Evolutionary conservation across 148 eudicot species (phyloP).

Genomic region (Fagopyrum tataricum): DNA sequence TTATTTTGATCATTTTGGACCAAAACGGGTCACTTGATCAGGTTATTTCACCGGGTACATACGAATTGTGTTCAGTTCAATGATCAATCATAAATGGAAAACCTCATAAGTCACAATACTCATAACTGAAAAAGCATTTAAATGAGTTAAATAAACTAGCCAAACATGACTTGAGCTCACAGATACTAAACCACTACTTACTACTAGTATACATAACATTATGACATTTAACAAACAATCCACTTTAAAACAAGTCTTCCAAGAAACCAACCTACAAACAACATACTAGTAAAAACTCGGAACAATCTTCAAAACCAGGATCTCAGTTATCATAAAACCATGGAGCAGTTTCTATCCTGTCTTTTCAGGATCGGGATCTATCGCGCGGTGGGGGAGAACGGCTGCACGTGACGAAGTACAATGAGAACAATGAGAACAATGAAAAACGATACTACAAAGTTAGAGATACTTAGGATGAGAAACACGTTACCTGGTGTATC

Average conservation of each 20-base stretch:
- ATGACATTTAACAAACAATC: background rate
- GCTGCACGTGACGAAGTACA: background rate
- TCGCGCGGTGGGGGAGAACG: conserved; percentile 13
- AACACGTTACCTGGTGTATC: conserved; percentile 5
- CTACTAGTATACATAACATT: background rate
- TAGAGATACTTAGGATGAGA: background rate
- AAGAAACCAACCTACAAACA: background rate
- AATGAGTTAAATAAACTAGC: background rate
- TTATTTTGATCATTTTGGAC: too few relatives aligned
- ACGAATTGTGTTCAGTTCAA: too few relatives aligned
- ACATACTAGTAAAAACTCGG: background rate
- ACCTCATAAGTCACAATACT: background rate
- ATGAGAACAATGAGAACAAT: background rate
- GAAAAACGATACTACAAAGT: background rate
- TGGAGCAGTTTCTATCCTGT: background rate
- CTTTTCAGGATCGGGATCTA: conserved; percentile 4
- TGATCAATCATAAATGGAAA: too few relatives aligned
- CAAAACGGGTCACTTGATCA: too few relatives aligned
- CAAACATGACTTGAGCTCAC: background rate
- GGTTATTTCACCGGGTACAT: too few relatives aligned
- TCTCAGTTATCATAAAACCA: background rate
- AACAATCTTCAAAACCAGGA: background rate
- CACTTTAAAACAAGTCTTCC: background rate
- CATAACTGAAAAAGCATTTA: background rate
- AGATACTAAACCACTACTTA: background rate